phyloP scores from a whole-genome alignment of 2,329 filamentous ascomycete genomes.

The Trichoderma sp. region DNA sequence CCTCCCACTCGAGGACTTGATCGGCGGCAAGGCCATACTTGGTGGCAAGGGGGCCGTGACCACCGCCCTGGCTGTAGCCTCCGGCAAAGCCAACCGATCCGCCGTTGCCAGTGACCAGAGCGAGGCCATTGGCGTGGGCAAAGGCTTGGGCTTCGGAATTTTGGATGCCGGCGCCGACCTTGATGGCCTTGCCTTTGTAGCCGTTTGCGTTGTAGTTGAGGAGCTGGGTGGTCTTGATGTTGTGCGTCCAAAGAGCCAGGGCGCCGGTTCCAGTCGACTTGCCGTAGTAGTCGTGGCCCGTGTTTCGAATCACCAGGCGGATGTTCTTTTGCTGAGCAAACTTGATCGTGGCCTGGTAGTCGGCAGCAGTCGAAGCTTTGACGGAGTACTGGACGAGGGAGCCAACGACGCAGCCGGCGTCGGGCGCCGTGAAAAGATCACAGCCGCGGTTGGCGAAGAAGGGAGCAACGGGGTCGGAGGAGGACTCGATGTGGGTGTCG shows the following conservation, averaged over 20 bases:
- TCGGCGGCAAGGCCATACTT: slow-evolving; percentile 62
- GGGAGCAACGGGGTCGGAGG: slow-evolving; percentile 4
- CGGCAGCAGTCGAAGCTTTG: neutral
- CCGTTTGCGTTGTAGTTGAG: slow-evolving; percentile 42
- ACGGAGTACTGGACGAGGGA: slow-evolving; percentile 22
- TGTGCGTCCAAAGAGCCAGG: slow-evolving; percentile 43
- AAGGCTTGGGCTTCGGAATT: slow-evolving; percentile 48
- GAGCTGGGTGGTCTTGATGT: slow-evolving; percentile 41
- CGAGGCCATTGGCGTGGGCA: slow-evolving; percentile 47
- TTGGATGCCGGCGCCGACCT: slow-evolving; percentile 55
- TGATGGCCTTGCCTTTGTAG: slow-evolving; percentile 55
- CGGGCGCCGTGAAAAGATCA: neutral
- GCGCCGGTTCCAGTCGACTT: slow-evolving; percentile 43
- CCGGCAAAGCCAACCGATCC: slow-evolving; percentile 58
- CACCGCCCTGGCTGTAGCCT: slow-evolving; percentile 62
- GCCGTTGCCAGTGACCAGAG: slow-evolving; percentile 57
- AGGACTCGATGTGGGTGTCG: neutral
- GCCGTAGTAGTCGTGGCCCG: slow-evolving; percentile 38
- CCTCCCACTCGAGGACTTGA: slow-evolving; percentile 57
- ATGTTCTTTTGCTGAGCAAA: slow-evolving; percentile 47
- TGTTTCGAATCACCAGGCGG: slow-evolving; percentile 40
- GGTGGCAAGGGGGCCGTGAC: slow-evolving; percentile 55
- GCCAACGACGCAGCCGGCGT: neutral
- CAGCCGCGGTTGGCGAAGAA: slow-evolving; percentile 17
- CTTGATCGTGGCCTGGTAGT: neutral